Percentiles rank a stretch among this genome's conserved stretches.
Evolutionary conservation across 306 rosid species (phyloP).

Genomic region (Casuarina glauca): DNA sequence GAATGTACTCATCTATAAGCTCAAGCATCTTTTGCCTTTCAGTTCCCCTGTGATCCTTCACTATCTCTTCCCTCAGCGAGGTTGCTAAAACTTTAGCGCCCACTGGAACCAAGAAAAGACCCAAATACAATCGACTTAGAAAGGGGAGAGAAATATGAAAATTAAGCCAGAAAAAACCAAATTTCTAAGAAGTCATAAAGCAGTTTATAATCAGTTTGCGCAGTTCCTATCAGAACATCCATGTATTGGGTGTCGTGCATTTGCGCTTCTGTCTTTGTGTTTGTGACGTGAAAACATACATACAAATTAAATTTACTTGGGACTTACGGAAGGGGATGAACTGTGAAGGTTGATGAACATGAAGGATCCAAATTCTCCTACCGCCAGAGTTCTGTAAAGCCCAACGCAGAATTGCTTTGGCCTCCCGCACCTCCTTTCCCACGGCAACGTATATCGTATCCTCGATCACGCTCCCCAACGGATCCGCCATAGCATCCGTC

Average conservation of each 20-base stretch:
- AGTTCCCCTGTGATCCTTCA: constrained; percentile 49
- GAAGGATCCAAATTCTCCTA: constrained; percentile 61
- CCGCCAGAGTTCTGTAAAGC: constrained; percentile 75
- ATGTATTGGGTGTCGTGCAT: no score
- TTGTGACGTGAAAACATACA: no score
- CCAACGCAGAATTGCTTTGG: constrained; percentile 60
- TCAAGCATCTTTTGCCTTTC: constrained; percentile 63
- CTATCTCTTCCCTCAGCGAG: constrained; percentile 47
- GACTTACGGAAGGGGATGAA: constrained; percentile 76
- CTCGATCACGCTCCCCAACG: constrained; percentile 28
- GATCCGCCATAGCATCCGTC: constrained; percentile 46
- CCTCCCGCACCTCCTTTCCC: constrained; percentile 59
- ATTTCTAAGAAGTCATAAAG: no score
- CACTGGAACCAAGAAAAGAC: constrained; percentile 43
- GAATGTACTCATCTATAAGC: constrained; percentile 55
- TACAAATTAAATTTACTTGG: neutral
- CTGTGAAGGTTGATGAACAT: constrained; percentile 66
- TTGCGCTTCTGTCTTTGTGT: no score
- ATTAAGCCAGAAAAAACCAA: no score
- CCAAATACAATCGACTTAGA: neutral
- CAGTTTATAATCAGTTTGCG: no score
- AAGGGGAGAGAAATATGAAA: no score
- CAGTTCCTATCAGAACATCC: no score
- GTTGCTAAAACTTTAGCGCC: constrained; percentile 62
- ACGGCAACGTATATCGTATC: constrained; percentile 69